Evolutionary conservation across 2,329 filamentous ascomycete species (phyloP).

Genomic region (Trichoderma sp.): DNA sequence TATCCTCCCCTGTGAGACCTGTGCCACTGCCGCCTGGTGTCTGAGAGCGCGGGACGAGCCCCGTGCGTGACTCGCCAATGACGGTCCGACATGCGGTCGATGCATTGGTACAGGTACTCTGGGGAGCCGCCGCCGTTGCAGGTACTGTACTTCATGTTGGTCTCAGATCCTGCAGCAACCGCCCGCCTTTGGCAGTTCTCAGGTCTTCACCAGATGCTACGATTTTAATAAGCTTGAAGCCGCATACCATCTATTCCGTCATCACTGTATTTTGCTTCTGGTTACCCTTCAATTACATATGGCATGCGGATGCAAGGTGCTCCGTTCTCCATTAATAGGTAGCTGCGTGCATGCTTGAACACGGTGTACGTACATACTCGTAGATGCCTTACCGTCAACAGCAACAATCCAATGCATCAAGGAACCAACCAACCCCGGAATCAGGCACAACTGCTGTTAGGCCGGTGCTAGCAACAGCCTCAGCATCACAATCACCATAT

Average conservation of each 20-base stretch:
- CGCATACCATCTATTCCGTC: neutral
- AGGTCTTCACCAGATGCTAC: neutral
- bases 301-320: neutral
- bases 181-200: neutral
- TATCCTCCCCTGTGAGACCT: neutral
- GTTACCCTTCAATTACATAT: neutral
- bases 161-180: too few relatives aligned
- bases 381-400: neutral
- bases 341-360: neutral
- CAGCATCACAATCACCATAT: neutral
- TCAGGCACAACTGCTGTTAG: neutral
- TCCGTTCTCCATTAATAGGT: neutral
- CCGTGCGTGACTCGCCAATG: neutral
- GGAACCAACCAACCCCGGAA: neutral
- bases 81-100: neutral
- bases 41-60: constrained; percentile 11
- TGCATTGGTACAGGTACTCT: neutral
- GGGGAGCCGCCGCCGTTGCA: neutral
- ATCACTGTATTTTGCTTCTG: neutral
- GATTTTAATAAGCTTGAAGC: neutral
- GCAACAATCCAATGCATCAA: neutral
- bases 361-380: neutral
- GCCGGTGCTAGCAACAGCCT: neutral
- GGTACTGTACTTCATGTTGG: neutral
- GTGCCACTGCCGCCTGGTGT: constrained; percentile 1